Evolutionary conservation across 306 rosid species (phyloP).

Genomic region (Benincasa hispida): DNA sequence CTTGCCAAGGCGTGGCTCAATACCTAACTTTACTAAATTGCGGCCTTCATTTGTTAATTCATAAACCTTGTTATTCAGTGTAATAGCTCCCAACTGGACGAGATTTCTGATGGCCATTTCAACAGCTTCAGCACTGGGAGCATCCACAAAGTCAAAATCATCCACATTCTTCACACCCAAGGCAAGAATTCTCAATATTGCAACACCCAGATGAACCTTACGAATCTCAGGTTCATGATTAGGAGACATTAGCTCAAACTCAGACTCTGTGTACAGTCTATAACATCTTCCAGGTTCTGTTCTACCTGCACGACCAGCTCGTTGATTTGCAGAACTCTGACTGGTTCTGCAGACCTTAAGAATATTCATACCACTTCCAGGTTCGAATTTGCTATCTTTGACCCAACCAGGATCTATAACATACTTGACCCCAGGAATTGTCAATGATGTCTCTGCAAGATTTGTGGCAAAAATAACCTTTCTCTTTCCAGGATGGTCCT

Average conservation of each 20-base stretch:
- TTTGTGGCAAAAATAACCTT: slow-evolving; percentile 88
- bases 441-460: slow-evolving; percentile 89
- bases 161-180: slow-evolving; percentile 57
- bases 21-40: slow-evolving; percentile 61
- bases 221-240: slow-evolving; percentile 94
- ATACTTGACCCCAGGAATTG: slow-evolving; percentile 92
- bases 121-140: slow-evolving; percentile 73
- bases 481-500: slow-evolving; percentile 50
- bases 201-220: slow-evolving; percentile 95
- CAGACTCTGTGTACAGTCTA: slow-evolving; percentile 71
- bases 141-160: slow-evolving; percentile 81
- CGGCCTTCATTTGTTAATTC: slow-evolving; percentile 60
- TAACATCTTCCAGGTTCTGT: slow-evolving; percentile 86
- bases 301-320: slow-evolving; percentile 98
- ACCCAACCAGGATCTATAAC: slow-evolving; percentile 79
- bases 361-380: slow-evolving; percentile 79
- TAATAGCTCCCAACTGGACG: slow-evolving; percentile 60
- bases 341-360: slow-evolving; percentile 81
- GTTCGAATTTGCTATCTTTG: slow-evolving; percentile 79
- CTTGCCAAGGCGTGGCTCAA: slow-evolving; percentile 96
- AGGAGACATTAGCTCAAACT: slow-evolving; percentile 49
- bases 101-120: slow-evolving; percentile 74
- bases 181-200: slow-evolving; percentile 82
- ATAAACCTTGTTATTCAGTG: slow-evolving; percentile 21
- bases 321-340: slow-evolving; percentile 84